Evolutionary conservation across 176 grass and related monocot species (phyloP).

Genomic region (Ananas comosus): DNA sequence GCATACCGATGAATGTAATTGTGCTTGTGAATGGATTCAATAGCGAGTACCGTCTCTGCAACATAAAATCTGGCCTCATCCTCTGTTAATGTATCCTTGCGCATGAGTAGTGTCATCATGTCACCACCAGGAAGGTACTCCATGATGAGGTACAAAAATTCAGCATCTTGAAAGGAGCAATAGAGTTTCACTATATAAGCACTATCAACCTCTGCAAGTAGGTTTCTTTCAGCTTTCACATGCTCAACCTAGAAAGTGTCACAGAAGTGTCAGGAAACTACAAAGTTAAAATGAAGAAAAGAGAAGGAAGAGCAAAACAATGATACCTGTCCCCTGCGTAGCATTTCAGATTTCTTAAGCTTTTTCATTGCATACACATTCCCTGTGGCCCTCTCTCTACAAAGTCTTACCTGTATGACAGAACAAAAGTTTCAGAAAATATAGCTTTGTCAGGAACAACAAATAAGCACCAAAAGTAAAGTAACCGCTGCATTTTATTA

Average conservation of each 20-base stretch:
- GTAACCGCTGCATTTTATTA: background rate
- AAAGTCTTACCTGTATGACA: slow-evolving; percentile 81
- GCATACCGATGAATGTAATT: slow-evolving; percentile 91
- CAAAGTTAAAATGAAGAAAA: slow-evolving; percentile 23
- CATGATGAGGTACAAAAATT: slow-evolving; percentile 96
- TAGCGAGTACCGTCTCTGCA: slow-evolving; percentile 92
- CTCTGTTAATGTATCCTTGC: slow-evolving; percentile 88
- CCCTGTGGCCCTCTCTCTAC: slow-evolving; percentile 75
- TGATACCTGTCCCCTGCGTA: slow-evolving; percentile 94
- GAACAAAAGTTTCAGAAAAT: background rate
- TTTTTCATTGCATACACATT: slow-evolving; percentile 99
- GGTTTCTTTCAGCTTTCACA: slow-evolving; percentile 98
- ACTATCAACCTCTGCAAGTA: slow-evolving; percentile 97
- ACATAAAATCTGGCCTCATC: slow-evolving; percentile 93
- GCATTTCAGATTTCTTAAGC: slow-evolving; percentile 99
- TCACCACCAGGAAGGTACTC: slow-evolving; percentile 98
- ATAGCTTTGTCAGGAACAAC: background rate
- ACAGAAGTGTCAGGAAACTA: slow-evolving; percentile 12
- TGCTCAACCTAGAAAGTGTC: slow-evolving; percentile 73
- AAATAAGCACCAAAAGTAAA: background rate
- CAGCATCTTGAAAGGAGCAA: slow-evolving; percentile 96
- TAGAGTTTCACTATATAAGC: slow-evolving; percentile 93
- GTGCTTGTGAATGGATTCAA: slow-evolving; percentile 96
- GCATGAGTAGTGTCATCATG: slow-evolving; percentile 99
- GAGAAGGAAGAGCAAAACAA: slow-evolving; percentile 12